Evolutionary conservation across 495 filamentous ascomycete species (phyloP), one percentile per base, ranked within the genome.

Genomic region (Talaromyces proteolyticus): DNA sequence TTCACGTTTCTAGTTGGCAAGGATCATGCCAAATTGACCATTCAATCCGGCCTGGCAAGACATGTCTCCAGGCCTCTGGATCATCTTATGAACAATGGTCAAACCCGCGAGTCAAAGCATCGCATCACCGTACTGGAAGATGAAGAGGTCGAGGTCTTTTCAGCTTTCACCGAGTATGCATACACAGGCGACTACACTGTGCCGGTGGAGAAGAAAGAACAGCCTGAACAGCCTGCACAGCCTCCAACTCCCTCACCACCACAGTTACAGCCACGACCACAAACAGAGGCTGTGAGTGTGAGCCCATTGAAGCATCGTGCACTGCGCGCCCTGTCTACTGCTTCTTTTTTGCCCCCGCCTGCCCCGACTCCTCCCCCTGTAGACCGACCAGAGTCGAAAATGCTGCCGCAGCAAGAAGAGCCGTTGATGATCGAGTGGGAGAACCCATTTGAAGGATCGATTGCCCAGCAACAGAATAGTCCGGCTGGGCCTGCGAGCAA

Each of bases 1-100:
- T 78, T 76, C 44, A 74, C 70, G 53, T 78, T 76, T 52, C 60
- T 76, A n/a, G 68, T 78, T 53, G 73, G 73, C 12, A 70, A 66
- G 17, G 56, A 58, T 19, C 65, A 70, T 48, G 68, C 68, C 22
- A 70, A 71, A 50, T 55, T 72, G 51, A 70, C 65, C n/a, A 66
- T 76, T 50, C 73, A 78, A 57, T 66, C 70, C 29, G 70, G 62
- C 16, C 58, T 78, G 26, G 68, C 72, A 19, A 62, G 66, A 25
- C 66, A 74, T 67, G 68, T 76, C 49, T 76, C 73, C 26, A 58
- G 60, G 20, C 73, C 73, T 4, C 49, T 78, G n/a, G 65, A 72
- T 47, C 60, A 71, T 56, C 54, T 69, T 10, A 66, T 76, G 61
- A 74, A 73, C 49, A 74, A 71, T 52, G 73, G 72, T 6, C 53